These are phyloP conservation scores for Diaporthe destruens DNA, from an alignment of 2,329 filamentous ascomycete genomes.

Conservation along the genomic window DNA sequence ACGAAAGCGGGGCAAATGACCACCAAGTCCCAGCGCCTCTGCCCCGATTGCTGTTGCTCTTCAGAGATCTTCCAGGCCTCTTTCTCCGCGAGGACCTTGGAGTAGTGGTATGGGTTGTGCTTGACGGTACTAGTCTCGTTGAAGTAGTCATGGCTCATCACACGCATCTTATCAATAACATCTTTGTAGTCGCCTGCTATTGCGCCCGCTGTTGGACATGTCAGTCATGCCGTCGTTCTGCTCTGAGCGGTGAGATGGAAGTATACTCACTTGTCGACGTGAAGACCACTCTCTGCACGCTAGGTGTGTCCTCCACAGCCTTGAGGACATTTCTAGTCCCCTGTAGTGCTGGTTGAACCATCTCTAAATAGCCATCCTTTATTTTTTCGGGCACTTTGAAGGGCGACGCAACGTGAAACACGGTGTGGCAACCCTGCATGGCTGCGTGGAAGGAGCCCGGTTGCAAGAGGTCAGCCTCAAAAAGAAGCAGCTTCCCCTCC, in stretches of 20 bases:
- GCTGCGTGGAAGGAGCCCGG: conserved; percentile 48
- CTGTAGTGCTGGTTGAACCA: conserved; percentile 47
- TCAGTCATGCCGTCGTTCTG: neutral
- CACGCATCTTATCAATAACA: conserved; percentile 43
- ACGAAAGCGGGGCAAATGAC: conserved; percentile 47
- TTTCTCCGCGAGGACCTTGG: conserved; percentile 47
- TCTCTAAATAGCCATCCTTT: conserved; percentile 46
- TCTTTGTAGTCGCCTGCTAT: conserved; percentile 48
- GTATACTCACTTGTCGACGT: conserved; percentile 43
- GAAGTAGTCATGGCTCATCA: conserved; percentile 45
- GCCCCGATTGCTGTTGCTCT: conserved; percentile 36
- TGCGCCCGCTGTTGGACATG: conserved; percentile 42
- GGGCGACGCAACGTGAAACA: conserved; percentile 53
- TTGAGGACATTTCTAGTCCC: conserved; percentile 47
- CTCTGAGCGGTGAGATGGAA: neutral
- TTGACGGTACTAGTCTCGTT: conserved; percentile 46
- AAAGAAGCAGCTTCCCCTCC: conserved; percentile 45
- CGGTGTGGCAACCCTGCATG: conserved; percentile 47
- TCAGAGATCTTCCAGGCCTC: conserved; percentile 47
- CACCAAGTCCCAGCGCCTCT: conserved; percentile 47
- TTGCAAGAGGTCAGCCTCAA: conserved; percentile 49
- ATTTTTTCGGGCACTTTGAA: conserved; percentile 48
- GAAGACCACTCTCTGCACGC: conserved; percentile 47
- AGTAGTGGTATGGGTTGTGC: conserved; percentile 48
- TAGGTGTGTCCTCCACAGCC: conserved; percentile 44